These are phyloP conservation scores for Phytophthora macrochlamydospora DNA, from an alignment of 352 stramenopile genomes.

Conservation along the genomic window DNA sequence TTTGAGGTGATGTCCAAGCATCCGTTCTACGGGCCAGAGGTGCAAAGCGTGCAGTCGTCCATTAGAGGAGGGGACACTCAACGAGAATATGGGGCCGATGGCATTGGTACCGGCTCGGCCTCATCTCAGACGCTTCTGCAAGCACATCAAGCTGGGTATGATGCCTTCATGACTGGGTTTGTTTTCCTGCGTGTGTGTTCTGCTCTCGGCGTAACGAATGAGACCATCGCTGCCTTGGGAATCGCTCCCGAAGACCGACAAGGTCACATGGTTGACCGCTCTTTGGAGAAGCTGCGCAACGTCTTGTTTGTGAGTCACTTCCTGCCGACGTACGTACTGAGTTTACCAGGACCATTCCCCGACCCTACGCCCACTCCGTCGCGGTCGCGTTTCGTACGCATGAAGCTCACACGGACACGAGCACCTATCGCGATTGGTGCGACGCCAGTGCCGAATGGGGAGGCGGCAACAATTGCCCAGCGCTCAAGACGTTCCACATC, in stretches of 20 bases:
- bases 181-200: conserved; percentile 75
- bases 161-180: conserved; percentile 81
- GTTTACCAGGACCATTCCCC: conserved; percentile 52
- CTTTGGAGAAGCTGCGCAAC: conserved; percentile 47
- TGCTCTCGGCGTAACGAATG: conserved; percentile 61
- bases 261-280: neutral
- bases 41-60: conserved; percentile 35
- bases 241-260: neutral
- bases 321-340: conserved; percentile 51
- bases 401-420: conserved; percentile 61
- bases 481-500: conserved; percentile 76
- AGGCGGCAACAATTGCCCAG: conserved; percentile 9
- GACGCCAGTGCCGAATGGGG: conserved; percentile 18
- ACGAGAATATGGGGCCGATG: conserved; percentile 1
- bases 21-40: conserved; percentile 65
- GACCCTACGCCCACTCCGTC: conserved; percentile 48
- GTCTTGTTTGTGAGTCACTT: conserved; percentile 69
- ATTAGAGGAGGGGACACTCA: neutral
- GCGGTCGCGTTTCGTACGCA: conserved; percentile 55
- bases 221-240: conserved; percentile 46
- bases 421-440: conserved; percentile 12
- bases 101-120: neutral
- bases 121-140: conserved; percentile 34
- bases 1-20: conserved; percentile 60
- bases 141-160: conserved; percentile 78